A percentile compares a stretch with the other conserved stretches of the same genome.
Conservation (phyloP, 495 filamentous ascomycete genomes). For the Pseudotulostoma volvatum region DNA sequence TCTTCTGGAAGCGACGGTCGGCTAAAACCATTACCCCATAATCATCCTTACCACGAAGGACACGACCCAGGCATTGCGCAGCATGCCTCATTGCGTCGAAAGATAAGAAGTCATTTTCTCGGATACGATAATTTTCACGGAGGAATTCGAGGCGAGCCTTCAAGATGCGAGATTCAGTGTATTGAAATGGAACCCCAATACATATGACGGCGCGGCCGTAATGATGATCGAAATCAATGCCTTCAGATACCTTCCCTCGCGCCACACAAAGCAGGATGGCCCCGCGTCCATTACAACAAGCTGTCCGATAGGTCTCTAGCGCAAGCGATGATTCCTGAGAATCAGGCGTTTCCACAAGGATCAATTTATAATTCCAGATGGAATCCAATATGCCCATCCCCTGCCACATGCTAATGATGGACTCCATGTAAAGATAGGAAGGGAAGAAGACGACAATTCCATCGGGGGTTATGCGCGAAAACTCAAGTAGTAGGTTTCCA, state of each 20-base stretch:
- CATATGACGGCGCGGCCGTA: slow-evolving; percentile 94
- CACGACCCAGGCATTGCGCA: slow-evolving; percentile 89
- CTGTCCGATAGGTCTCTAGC: slow-evolving; percentile 90
- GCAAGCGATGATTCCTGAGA: slow-evolving; percentile 92
- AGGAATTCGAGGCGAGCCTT: slow-evolving; percentile 94
- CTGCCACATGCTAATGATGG: slow-evolving; percentile 97
- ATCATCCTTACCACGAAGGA: slow-evolving; percentile 91
- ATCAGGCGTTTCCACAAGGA: slow-evolving; percentile 94
- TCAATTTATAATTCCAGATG: slow-evolving; percentile 98
- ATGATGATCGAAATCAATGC: slow-evolving; percentile 98
- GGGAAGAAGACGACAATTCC: slow-evolving; percentile 99
- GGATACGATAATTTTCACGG: slow-evolving; percentile 89
- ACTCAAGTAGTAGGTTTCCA: slow-evolving; percentile 80
- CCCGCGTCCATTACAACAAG: slow-evolving; percentile 90
- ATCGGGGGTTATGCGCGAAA: slow-evolving; percentile 86
- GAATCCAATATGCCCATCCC: slow-evolving; percentile 93
- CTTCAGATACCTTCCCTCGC: slow-evolving; percentile 91
- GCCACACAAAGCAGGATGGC: slow-evolving; percentile 88
- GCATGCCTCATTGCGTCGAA: slow-evolving; percentile 99
- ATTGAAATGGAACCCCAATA: slow-evolving; percentile 97
- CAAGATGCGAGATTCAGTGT: slow-evolving; percentile 92
- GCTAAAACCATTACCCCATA: slow-evolving; percentile 98
- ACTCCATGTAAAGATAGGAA: slow-evolving; percentile 98
- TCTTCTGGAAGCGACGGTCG: slow-evolving; percentile 79
- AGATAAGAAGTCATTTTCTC: slow-evolving; percentile 94